Base-by-base conservation (phyloP, 2,329 filamentous ascomycete species). In the Botrytis porri region DNA sequence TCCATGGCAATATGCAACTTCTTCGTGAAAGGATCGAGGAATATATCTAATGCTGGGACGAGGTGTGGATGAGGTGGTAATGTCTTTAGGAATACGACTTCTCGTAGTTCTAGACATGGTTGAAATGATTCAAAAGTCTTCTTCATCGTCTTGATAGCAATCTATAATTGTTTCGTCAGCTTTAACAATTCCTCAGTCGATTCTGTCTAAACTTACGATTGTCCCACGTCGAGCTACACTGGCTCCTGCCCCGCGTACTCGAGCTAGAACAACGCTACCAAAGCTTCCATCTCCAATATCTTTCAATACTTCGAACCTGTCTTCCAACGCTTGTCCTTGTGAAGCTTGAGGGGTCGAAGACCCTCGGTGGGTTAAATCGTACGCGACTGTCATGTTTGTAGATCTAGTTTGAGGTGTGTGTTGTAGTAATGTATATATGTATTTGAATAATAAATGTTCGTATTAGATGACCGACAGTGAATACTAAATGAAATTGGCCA, bases 61-160 rank as follows among this genome's bases (percentile, higher is more conserved):
- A 99, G 88, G 82, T 99, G 96, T 78, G 90, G 89, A 81, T 99
- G 96, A 62, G 88, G 86, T 3, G 96, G 96, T 25, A 99, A 86
- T 18, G 94, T 95, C 80, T 94, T 91, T 64, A 99, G 86, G 83
- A 99, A 99, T 81, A 99, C 96, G 77, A 99, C 96, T 83, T 99
- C 96, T 75, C 96, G 92, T 71, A 99, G 88, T 83, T 99, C 96
- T 76, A 98, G 84, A 82, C 96, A 99, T 70, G 94, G 92, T 25
- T 89, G 85, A 81, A 98, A 94, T 2, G 93, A 97, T 79, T 98
- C 95, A 79, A 98, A 99, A 0, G 92, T 95, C 88, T 99, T 99
- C 88, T 99, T 99, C 96, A 99, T 99, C 9, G 96, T 98, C 85
- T 99, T 99, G 84, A 99, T 98, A 61, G 96, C 96, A 79, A 99